Evolutionary conservation across 257 asterid genomes (phyloP).

Genomic region (Nicotiana noctiflora): DNA sequence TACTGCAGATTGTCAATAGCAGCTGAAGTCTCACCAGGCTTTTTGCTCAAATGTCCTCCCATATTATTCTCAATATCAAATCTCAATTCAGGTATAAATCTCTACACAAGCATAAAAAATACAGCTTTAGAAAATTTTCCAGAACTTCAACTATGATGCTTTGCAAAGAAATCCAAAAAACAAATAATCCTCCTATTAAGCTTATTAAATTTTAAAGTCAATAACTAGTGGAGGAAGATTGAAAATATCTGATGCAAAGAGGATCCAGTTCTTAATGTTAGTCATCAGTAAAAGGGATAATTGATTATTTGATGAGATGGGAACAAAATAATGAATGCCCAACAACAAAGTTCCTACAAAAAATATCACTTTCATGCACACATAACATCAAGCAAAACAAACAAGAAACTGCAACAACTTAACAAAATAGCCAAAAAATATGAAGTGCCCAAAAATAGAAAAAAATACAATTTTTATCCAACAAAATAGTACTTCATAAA

Average conservation of each 20-base stretch:
- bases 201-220: no score
- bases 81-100: constrained; percentile 12
- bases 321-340: neutral
- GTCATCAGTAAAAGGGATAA: neutral
- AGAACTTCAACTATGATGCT: neutral
- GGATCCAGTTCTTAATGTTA: no score
- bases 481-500: constrained; percentile 16
- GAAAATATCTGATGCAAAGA: no score
- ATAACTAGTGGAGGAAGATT: no score
- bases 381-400: neutral
- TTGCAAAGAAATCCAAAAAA: neutral
- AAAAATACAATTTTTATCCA: constrained; percentile 14
- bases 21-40: constrained; percentile 52
- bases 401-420: constrained; percentile 12
- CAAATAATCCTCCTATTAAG: neutral
- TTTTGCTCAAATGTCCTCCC: constrained; percentile 93
- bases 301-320: neutral
- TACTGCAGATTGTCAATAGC: constrained; percentile 44
- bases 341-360: neutral
- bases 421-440: neutral
- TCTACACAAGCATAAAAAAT: neutral
- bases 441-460: neutral
- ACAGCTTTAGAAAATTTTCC: neutral
- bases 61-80: constrained; percentile 20
- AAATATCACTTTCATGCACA: neutral